These are phyloP conservation scores for Eucalyptus polyanthemos DNA, from an alignment of 345 rosid species.

Conservation along the genomic window DNA sequence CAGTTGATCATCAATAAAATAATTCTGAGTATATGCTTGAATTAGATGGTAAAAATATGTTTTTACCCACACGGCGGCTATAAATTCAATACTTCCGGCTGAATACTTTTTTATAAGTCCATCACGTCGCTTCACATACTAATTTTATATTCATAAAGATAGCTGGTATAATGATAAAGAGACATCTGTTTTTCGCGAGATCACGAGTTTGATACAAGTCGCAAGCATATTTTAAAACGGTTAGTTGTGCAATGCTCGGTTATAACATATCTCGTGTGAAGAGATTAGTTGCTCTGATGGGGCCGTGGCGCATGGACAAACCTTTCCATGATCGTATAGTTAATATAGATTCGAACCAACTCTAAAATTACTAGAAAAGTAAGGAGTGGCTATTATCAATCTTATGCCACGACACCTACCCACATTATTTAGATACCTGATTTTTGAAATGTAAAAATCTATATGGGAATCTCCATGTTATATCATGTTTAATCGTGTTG, in stretches of 20 bases:
- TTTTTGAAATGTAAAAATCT: background rate
- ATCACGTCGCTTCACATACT: background rate
- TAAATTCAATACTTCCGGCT: background rate
- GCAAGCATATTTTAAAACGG: fast-evolving
- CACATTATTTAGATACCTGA: background rate
- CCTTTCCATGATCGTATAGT: background rate
- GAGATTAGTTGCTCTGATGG: fast-evolving
- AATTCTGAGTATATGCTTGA: background rate
- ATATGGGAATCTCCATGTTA: background rate
- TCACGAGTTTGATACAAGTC: background rate
- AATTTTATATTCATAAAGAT: background rate
- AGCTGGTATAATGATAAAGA: fast-evolving
- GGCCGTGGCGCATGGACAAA: background rate
- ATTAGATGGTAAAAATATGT: background rate
- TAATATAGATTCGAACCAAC: background rate
- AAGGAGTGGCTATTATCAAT: background rate
- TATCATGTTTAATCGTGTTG: background rate
- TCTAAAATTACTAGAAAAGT: background rate
- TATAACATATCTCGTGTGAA: background rate
- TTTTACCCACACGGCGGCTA: background rate
- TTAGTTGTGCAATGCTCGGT: background rate
- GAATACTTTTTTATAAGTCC: background rate
- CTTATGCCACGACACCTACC: background rate
- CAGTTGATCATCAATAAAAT: background rate
- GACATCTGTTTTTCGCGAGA: background rate